These are phyloP conservation scores for Amniculicola lignicola DNA, from an alignment of 495 filamentous ascomycete genomes.

Conservation along the genomic window DNA sequence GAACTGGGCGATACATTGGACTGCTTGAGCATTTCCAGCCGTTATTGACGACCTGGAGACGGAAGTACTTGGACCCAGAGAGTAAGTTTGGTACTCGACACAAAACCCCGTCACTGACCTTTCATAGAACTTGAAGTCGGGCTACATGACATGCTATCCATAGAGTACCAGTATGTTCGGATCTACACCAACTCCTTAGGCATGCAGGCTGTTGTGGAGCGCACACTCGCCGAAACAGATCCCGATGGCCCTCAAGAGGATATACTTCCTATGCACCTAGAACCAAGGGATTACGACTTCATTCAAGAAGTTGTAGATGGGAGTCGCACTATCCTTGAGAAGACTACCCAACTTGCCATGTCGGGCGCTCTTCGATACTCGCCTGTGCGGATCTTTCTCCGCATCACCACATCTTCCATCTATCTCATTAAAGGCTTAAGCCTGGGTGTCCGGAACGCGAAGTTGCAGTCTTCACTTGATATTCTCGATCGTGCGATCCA, in stretches of 20 bases:
- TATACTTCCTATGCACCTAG: conserved; percentile 24
- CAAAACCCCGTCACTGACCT: not conserved
- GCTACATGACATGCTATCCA: conserved; percentile 35
- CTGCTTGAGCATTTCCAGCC: conserved; percentile 54
- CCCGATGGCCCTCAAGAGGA: conserved; percentile 25
- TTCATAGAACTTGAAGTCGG: conserved; percentile 24
- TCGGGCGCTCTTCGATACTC: conserved; percentile 45
- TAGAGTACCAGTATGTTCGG: conserved; percentile 55
- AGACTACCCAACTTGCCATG: conserved; percentile 42
- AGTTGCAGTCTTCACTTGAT: conserved; percentile 50
- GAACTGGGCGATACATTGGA: conserved; percentile 52
- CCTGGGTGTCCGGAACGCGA: conserved; percentile 49
- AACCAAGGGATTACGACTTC: conserved; percentile 52
- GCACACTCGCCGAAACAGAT: conserved; percentile 30
- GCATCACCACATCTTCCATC: conserved; percentile 52
- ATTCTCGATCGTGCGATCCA: conserved; percentile 50
- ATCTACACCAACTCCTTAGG: conserved; percentile 55
- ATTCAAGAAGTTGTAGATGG: conserved; percentile 57
- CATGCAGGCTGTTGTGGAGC: conserved; percentile 56
- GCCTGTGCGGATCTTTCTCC: conserved; percentile 53
- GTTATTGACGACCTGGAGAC: conserved; percentile 49
- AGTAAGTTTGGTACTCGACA: conserved; percentile 24
- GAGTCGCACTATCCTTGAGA: conserved; percentile 51
- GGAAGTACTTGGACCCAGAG: conserved; percentile 47
- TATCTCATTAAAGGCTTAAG: conserved; percentile 56